Base-by-base conservation (phyloP, 352 stramenopile species). In the Globisporangium mamillatum region DNA sequence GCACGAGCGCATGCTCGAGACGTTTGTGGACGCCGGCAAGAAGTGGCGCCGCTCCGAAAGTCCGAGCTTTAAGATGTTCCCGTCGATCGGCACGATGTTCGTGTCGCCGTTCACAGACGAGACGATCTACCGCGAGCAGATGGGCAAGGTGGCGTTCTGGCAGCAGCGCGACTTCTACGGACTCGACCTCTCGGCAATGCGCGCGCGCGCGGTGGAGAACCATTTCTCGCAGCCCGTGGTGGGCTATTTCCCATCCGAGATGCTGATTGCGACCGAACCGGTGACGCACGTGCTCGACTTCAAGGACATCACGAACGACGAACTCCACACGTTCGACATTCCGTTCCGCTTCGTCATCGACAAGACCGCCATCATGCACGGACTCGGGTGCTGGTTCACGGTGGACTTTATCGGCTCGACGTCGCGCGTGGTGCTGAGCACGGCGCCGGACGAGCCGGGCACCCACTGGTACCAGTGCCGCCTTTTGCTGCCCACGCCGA, bases 1-100 rank as follows among this genome's bases (percentile, higher is more conserved):
- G 48, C 91, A 99, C 71, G 98, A 99, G 77, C 96, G 90, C 64
- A 99, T 99, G 98, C 88, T 99, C 41, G 97, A 99, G 82, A 98
- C 91, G 34, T 96, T 99, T 55, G 94, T 99, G 29, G 76, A 85
- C 20, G 98, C 96, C 1, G 82, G 98, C 18, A 92, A 98, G 70
- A 97, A 94, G 73, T 99, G 97, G 84, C 77, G 99, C 24, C 97
- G 97, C 67, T 80, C 82, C 20, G 90, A 80, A 38, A 64, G 63
- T 12, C 71, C 76, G 20, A 54, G 48, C 41, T 87, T 90, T 68
- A 85, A 85, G 67, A 99, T 99, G 97, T 99, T 99, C 75, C 98
- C 98, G 48, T 98, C 93, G 0, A 89, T 95, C 34, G 95, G 94
- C 22, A 99, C 95, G 66, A 99, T 99, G 96, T 99, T 97, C 70